Base-by-base conservation (phyloP, 306 rosid species). In the Acacia acuminata region DNA sequence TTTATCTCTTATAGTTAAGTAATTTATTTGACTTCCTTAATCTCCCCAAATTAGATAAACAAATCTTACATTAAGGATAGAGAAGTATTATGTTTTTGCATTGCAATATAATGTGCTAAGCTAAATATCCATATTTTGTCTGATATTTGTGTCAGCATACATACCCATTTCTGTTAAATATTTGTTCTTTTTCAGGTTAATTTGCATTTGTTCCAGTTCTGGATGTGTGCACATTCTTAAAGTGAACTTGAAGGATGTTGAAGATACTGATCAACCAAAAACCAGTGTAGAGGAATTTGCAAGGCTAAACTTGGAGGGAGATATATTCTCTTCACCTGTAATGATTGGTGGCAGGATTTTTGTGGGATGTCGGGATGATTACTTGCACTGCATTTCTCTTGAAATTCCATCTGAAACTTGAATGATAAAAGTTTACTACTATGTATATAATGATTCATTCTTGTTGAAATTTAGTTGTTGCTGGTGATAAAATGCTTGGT, bases 301-400 rank as follows among this genome's bases (percentile, higher is more conserved):
- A 32, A 88, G 84, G 79, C 48, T 91, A 53, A 80, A 87, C 76
- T 86, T 95, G 75, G 79, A 76, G 20, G 97, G 94, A 22, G 94
- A 90, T 63, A 84, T 95, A 68, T 95, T 95, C 81, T 95, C 97
- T 67, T 95, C 98, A 3, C 98, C 98, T 43, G 84, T 93, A 38
- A 93, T 93, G 97, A 84, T 95, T 72, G 90, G 95, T 25, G 97
- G 97, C 12, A 83, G 85, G 69, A 87, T 93, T 89, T 93, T 93
- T 47, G 94, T 92, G 56, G 98, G 98, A 71, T 91, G 96, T 55
- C 86, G 98, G 40, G 98, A 95, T 63, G 95, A 95, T 79, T 88
- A 83, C 84, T 83, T 95, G 89, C 94, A 86, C 55, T 95, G 98
- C 70, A 81, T 93, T 75, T 48, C 80, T 73, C 77, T 93, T 76